phyloP scores from a whole-genome alignment of 1,139 yeast species.

The Pichia inconspicua region DNA sequence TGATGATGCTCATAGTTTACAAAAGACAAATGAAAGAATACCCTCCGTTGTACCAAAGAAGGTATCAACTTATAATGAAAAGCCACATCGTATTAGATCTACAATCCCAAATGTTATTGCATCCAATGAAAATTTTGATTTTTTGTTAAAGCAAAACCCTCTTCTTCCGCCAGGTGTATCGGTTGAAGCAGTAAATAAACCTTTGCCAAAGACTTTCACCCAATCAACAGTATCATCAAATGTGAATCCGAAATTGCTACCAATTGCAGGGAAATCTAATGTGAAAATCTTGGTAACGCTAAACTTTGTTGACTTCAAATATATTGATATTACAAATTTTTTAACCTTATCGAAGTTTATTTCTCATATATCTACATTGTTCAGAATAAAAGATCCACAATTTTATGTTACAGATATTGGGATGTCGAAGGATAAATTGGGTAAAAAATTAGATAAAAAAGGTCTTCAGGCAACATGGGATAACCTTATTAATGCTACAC shows the following conservation, averaged over 20 bases:
- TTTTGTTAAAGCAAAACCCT: background rate
- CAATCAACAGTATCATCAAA: background rate
- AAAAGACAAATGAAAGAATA: background rate
- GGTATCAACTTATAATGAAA: background rate
- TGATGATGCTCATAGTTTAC: background rate
- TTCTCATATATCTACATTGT: background rate
- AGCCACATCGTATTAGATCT: background rate
- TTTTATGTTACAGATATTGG: constrained; percentile 13
- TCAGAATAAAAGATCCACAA: constrained; percentile 5
- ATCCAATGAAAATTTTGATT: background rate
- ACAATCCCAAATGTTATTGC: background rate
- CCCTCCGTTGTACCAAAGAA: background rate
- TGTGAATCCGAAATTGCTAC: constrained; percentile 9
- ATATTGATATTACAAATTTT: constrained; percentile 6
- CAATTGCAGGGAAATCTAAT: background rate
- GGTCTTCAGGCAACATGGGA: constrained; percentile 8
- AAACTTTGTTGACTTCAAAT: constrained; percentile 13
- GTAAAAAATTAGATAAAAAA: constrained; percentile 8
- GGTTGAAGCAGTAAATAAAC: background rate
- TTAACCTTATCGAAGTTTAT: constrained; percentile 3
- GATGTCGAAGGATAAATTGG: constrained; percentile 8
- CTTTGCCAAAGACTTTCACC: background rate
- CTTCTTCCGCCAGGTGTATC: background rate
- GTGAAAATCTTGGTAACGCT: constrained; percentile 11
- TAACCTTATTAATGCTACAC: background rate